A percentile compares a stretch with the other conserved stretches of the same genome.
Conservation (phyloP, 306 rosid species). For the Ziziphus jujuba region DNA sequence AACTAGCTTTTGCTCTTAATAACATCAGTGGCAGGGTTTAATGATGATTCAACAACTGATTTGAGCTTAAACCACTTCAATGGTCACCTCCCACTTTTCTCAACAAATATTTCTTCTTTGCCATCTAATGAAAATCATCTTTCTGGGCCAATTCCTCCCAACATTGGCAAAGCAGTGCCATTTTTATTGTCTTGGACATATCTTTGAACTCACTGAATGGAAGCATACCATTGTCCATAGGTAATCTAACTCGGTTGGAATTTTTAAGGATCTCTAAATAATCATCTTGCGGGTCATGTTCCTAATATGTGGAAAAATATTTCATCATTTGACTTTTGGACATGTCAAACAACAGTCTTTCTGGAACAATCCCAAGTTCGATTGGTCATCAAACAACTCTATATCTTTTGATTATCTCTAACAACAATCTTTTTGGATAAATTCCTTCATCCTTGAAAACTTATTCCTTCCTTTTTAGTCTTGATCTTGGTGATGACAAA, state of each 20-base stretch:
- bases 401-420: background rate
- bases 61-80: background rate
- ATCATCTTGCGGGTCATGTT: background rate
- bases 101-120: fast-evolving
- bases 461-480: background rate
- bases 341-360: background rate
- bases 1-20: background rate
- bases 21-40: background rate
- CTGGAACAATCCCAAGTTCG: background rate
- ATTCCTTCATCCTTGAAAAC: background rate
- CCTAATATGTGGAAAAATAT: too few relatives aligned
- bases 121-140: background rate
- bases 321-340: background rate
- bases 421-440: background rate
- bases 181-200: background rate
- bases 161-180: background rate
- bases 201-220: constrained; percentile 6
- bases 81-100: constrained; percentile 6
- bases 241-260: background rate
- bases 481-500: background rate
- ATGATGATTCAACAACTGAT: background rate
- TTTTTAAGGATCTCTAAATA: background rate
- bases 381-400: background rate
- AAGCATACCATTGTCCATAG: constrained; percentile 7
- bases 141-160: constrained; percentile 7